Evolutionary conservation across 2,329 filamentous ascomycete species (phyloP), one percentile per base, ranked within the genome.

Genomic region (Cordyceps farinosa): DNA sequence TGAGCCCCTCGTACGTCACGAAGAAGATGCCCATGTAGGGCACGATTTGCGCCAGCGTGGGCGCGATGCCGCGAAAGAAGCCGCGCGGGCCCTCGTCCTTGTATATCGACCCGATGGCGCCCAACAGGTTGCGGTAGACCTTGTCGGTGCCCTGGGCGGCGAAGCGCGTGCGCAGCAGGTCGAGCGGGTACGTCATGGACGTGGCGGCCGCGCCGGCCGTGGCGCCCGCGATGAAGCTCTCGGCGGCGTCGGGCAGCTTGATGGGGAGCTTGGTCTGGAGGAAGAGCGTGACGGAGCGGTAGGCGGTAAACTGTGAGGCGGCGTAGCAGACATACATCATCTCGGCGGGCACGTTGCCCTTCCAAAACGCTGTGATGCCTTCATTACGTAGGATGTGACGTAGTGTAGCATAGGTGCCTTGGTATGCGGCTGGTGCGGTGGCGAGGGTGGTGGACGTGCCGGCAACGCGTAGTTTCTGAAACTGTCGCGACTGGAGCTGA

Each of bases 1-100:
- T 82, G 57, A 96, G 78, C 10, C 83, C 81, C 76, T 99, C 95
- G 78, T 98, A 99, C 47, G 87, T 84, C 40, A 90, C 85, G 77
- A 99, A 99, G 79, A 99, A 98, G 2, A 97, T 82, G 15, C 95
- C 95, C 95, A 99, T 99, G 74, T 94, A 96, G 2, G 95, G 95
- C 10, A 97, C 86, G 55, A 98, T 95, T 78, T 97, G 93, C 32
- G 83, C 89, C 29, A 98, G 80, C 0, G 89, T 92, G 1, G 94
- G 93, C 1, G 84, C 84, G 40, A 96, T 80, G 3, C 95, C 95
- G 55, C 92, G 90, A 76, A 97, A 99, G 78, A 96, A 98, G 0
- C 95, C 95, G 4, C 75, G 75, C 0, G 78, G 69, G 0, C 95
- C 95, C 78, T 99, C 95, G 65, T 90, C 83, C 4, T 81, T 81